Base-by-base conservation (phyloP, 164 flowering plant genomes). In the Aristolochia fimbriata region DNA sequence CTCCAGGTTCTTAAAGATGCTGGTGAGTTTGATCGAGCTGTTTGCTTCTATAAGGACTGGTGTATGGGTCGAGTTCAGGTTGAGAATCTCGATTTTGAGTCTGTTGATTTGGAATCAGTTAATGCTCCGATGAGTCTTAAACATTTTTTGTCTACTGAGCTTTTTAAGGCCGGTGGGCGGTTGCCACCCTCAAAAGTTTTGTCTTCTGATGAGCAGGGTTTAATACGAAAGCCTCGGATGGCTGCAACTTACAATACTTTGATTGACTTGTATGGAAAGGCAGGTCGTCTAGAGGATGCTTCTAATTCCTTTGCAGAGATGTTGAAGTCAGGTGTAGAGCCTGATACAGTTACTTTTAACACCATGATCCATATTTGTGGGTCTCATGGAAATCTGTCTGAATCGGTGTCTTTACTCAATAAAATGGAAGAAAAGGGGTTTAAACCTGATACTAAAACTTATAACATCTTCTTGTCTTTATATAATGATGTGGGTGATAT, bases 251-350 rank as follows among this genome's bases (percentile, higher is more conserved):
- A 78, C 63, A 89, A 87, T 64, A 80, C 89, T 17, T 65, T 92
- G 62, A 92, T 92, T 62, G 96, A 92, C 76, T 75, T 92, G 70
- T 92, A 92, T 73, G 95, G 88, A 10, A 92, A 92, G 72, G 95
- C 95, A 9, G 96, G 92, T 46, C 84, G 91, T 5, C 65, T 92
- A 31, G 73, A 78, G 61, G 96, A 92, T 65, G 96, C 98, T 43
- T 83, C 91, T 45, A 65, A 75, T 62, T 71, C 80, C 21, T 85
- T 92, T 76, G 69, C 78, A 9, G 93, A 85, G 71, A 88, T 89
- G 98, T 63, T 92, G 69, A 83, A 73, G 52, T 68, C 81, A 27
- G 95, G 96, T 61, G 91, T 92, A 45, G 77, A 83, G 12, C 76
- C 82, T 64, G 95, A 92, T 72, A 72, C 83, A 6, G 59, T 83